Conservation (phyloP, 768 basidiomycete genomes). For the Stropharia rugosoannulata region DNA sequence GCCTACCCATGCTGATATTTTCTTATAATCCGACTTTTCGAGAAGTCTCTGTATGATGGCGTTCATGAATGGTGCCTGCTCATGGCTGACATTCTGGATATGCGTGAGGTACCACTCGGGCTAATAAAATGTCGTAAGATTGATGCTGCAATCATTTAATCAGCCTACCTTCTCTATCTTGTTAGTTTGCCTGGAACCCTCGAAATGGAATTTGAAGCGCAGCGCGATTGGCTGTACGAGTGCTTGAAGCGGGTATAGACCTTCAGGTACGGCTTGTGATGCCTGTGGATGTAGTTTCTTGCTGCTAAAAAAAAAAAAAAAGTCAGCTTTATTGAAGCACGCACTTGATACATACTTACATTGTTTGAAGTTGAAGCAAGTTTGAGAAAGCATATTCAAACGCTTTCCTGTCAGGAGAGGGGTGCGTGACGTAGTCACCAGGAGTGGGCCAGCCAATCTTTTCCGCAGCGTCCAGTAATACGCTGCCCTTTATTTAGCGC, state of each 20-base stretch:
- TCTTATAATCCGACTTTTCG: conserved; percentile 55
- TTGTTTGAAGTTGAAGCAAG: conserved; percentile 70
- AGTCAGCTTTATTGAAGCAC: background rate
- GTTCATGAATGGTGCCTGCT: conserved; percentile 83
- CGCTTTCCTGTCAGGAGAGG: conserved; percentile 47
- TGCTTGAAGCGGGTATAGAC: conserved; percentile 82
- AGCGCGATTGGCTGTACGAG: conserved; percentile 80
- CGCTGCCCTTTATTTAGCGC: conserved; percentile 37
- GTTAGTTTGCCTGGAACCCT: conserved; percentile 84
- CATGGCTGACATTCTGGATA: conserved; percentile 81
- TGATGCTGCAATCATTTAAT: background rate
- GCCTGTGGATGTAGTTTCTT: conserved; percentile 34
- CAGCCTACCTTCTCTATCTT: conserved; percentile 80
- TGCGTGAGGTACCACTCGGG: conserved; percentile 98
- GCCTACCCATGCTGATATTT: conserved; percentile 76
- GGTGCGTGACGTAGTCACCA: conserved; percentile 59
- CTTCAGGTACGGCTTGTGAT: conserved; percentile 39
- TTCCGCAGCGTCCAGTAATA: conserved; percentile 65
- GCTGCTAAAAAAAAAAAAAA: conserved; percentile 39
- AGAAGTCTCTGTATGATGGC: conserved; percentile 70
- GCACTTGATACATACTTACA: conserved; percentile 48
- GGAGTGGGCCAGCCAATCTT: conserved; percentile 82
- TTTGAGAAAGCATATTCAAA: conserved; percentile 84
- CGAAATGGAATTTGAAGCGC: conserved; percentile 96
- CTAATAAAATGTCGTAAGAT: conserved; percentile 34